Conservation (phyloP, 192 early-diverging fungal species). For the Coemansia sp. region DNA sequence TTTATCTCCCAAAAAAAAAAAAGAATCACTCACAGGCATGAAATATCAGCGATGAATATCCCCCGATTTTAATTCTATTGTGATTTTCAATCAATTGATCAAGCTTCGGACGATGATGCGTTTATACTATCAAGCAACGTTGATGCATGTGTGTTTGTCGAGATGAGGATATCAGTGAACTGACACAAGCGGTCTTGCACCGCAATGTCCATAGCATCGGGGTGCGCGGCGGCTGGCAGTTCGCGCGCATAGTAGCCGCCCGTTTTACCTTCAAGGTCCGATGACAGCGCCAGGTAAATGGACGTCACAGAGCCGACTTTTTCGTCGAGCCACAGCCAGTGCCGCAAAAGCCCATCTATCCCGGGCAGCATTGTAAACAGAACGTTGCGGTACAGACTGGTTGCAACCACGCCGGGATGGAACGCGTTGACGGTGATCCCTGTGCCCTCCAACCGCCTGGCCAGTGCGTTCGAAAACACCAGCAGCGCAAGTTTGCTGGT, state of each 20-base stretch:
- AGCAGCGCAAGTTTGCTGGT: slow-evolving; percentile 61
- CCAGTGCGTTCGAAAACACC: slow-evolving; percentile 53
- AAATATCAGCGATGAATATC: too few species aligned
- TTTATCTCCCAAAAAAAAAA: too few species aligned
- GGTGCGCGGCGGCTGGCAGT: slow-evolving; percentile 30
- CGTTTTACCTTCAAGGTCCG: slow-evolving; percentile 32
- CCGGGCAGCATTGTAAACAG: slow-evolving; percentile 34
- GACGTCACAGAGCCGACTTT: slow-evolving; percentile 37
- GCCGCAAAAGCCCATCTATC: slow-evolving; percentile 27
- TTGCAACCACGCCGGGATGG: slow-evolving; percentile 59
- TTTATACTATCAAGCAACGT: slow-evolving; percentile 44
- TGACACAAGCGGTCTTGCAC: slow-evolving; percentile 40
- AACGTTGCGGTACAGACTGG: slow-evolving; percentile 56
- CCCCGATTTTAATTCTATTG: too few species aligned
- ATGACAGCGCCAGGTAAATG: slow-evolving; percentile 30
- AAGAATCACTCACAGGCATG: too few species aligned
- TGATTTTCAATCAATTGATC: neutral
- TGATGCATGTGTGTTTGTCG: slow-evolving; percentile 43
- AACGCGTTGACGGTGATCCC: slow-evolving; percentile 58
- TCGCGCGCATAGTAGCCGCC: slow-evolving; percentile 51
- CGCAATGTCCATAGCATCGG: slow-evolving; percentile 12
- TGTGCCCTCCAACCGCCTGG: slow-evolving; percentile 39
- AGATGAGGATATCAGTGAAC: slow-evolving; percentile 43
- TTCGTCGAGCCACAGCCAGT: slow-evolving; percentile 48
- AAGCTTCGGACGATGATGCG: neutral